Percentiles rank a stretch among this genome's conserved stretches.
Conservation (phyloP, 306 rosid genomes). For the Pterocarpus macrocarpus region DNA sequence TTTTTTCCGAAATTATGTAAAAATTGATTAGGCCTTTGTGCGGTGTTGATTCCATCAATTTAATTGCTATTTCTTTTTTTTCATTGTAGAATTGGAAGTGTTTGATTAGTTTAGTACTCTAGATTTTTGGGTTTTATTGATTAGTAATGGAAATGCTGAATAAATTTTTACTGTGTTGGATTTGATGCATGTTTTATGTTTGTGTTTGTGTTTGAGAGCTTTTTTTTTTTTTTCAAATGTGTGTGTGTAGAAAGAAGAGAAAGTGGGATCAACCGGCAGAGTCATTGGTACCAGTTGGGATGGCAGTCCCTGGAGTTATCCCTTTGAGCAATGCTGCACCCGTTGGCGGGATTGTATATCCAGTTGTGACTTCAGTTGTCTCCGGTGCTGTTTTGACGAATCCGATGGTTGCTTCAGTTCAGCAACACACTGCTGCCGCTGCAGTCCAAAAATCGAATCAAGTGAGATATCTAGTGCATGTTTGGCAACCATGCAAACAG, state of each 20-base stretch:
- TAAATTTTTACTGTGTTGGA: background rate
- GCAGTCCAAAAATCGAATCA: slow-evolving; percentile 62
- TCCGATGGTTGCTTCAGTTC: slow-evolving; percentile 47
- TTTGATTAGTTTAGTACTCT: background rate
- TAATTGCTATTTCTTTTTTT: background rate
- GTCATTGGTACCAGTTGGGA: slow-evolving; percentile 63
- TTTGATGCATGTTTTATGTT: background rate
- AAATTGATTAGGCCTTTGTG: slow-evolving; percentile 12
- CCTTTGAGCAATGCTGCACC: slow-evolving; percentile 57
- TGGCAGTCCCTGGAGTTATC: slow-evolving; percentile 62
- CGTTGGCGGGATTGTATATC: slow-evolving; percentile 54
- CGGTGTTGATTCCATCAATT: slow-evolving; percentile 12
- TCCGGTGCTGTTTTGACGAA: slow-evolving; percentile 27
- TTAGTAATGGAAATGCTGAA: slow-evolving; percentile 31
- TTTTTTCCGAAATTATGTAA: background rate
- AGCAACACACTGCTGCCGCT: slow-evolving; percentile 55
- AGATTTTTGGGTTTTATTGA: slow-evolving; percentile 21
- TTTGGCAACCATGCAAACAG: too few species aligned
- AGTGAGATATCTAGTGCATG: slow-evolving; percentile 52
- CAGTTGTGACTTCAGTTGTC: slow-evolving; percentile 43
- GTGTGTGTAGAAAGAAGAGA: slow-evolving; percentile 76
- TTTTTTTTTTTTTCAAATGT: background rate
- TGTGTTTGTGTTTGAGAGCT: background rate
- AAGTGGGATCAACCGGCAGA: slow-evolving; percentile 99
- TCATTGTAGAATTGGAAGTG: background rate